Base-by-base conservation (phyloP, 2,329 filamentous ascomycete genomes). In the Aureobasidium uvarum region DNA sequence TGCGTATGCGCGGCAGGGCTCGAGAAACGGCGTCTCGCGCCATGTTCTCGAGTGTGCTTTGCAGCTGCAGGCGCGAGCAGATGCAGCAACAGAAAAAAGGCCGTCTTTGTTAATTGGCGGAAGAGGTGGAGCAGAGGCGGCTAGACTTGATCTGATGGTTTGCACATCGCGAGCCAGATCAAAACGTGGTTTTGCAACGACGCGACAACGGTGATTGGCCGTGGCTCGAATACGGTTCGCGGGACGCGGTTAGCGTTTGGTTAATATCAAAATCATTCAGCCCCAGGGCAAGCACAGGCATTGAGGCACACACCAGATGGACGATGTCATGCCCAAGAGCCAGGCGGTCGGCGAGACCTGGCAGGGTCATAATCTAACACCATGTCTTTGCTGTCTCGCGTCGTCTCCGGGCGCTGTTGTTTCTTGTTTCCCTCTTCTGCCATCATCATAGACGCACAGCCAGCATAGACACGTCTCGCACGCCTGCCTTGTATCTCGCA, bases 81-180 rank as follows among this genome's bases (percentile, higher is more conserved):
- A 51, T 50, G 13, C 36, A 23, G 58, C 45, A 16, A 46, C 18
- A 39, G 16, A 18, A 36, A 60, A 36, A 36, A 48, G n/a, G 28
- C 56, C 28, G 41, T 43, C 43, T 36, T 45, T 39, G 6, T 43
- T 23, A 25, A 25, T 25, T 25, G 41, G n/a, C 58, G 23, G 58
- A 62, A 39, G 13, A 28, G 33, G 33, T 51, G n/a, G 45, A 62
- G 39, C 23, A 33, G 8, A 48, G 56, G 11, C 43, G 45, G 54
- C 56, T 60, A 48, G 56, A 60, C 56, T 46, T 36, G 56, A 60
- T 60, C 56, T 60, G 56, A 48, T 48, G 28, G 56, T 62, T 62
- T 62, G 58, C 58, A 62, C 58, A 62, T 51, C n/a, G 23, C n/a
- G 3, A 31, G 45, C 58, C 58, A 62, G 58, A 62, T 62, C 43